These are phyloP conservation scores for Penstemon newberryi DNA, from an alignment of 257 asterid genomes.

Conservation along the genomic window DNA sequence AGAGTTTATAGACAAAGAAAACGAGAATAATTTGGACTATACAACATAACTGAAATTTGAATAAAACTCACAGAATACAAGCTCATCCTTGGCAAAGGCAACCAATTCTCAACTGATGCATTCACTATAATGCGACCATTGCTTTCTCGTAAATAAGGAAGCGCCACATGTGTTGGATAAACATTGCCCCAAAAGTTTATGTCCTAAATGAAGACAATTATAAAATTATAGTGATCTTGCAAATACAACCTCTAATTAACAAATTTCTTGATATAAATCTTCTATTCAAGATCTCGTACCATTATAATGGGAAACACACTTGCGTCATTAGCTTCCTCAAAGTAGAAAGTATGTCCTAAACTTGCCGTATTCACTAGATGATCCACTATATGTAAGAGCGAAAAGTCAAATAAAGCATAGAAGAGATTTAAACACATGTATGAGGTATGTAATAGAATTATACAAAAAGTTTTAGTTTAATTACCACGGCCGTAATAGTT, in stretches of 20 bases:
- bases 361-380: constrained; percentile 90
- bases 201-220: constrained; percentile 48
- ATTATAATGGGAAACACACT: constrained; percentile 71
- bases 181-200: constrained; percentile 97
- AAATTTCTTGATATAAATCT: not conserved
- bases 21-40: not conserved
- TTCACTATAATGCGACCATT: constrained; percentile 76
- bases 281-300: constrained; percentile 37
- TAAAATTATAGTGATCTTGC: not conserved
- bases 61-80: constrained; percentile 64
- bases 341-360: constrained; percentile 85
- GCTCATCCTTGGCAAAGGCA: constrained; percentile 97
- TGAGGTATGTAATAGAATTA: not conserved
- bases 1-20: not conserved
- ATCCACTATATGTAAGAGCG: constrained; percentile 57
- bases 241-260: too few relatives aligned
- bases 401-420: not conserved
- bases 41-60: not conserved
- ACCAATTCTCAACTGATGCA: constrained; percentile 88
- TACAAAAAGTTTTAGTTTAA: constrained; percentile 1
- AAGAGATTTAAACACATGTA: not conserved
- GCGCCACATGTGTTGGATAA: constrained; percentile 84
- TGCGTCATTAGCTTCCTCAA: constrained; percentile 92
- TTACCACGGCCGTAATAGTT: constrained; percentile 60
- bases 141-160: constrained; percentile 71